Evolutionary conservation across 176 grass and related monocot species (phyloP).

Genomic region (Lolium multiflorum): DNA sequence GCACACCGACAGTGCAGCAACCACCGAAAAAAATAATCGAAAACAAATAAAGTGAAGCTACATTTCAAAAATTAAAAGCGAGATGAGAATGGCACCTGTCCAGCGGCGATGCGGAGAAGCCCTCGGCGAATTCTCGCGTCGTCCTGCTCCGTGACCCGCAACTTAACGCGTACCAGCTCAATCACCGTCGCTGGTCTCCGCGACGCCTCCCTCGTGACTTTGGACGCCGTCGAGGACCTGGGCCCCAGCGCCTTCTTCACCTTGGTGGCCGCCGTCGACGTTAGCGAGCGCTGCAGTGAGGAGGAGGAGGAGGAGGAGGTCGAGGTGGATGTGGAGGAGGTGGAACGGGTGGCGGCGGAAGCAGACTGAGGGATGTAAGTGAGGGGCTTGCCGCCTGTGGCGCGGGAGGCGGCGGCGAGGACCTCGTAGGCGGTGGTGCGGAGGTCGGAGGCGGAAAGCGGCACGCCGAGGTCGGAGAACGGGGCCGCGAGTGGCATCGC

Average conservation of each 20-base stretch:
- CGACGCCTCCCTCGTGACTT: background rate
- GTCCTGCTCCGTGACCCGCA: conserved; percentile 66
- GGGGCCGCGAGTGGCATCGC: conserved; percentile 56
- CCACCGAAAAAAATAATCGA: background rate
- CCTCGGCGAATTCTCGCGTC: conserved; percentile 80
- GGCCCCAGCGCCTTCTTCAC: conserved; percentile 64
- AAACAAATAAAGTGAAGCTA: background rate
- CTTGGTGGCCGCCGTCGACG: conserved; percentile 61
- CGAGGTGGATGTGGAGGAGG: conserved; percentile 26
- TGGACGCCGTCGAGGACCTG: conserved; percentile 49
- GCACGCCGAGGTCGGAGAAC: conserved; percentile 54
- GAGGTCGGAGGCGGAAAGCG: conserved; percentile 69
- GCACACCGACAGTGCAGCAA: conserved; percentile 25
- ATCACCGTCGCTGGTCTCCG: conserved; percentile 35
- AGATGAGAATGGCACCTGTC: conserved; percentile 59
- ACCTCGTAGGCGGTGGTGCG: conserved; percentile 85
- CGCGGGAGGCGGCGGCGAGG: conserved; percentile 73
- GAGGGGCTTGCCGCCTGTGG: conserved; percentile 64
- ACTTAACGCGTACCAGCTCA: conserved; percentile 67
- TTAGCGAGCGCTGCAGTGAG: conserved; percentile 52
- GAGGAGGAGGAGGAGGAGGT: conserved; percentile 29
- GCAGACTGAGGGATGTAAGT: conserved; percentile 74
- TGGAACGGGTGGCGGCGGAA: conserved; percentile 13
- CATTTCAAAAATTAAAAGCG: conserved; percentile 42
- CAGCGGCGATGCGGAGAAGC: conserved; percentile 67